Conservation (phyloP, 306 rosid genomes). For the Betula pendula region DNA sequence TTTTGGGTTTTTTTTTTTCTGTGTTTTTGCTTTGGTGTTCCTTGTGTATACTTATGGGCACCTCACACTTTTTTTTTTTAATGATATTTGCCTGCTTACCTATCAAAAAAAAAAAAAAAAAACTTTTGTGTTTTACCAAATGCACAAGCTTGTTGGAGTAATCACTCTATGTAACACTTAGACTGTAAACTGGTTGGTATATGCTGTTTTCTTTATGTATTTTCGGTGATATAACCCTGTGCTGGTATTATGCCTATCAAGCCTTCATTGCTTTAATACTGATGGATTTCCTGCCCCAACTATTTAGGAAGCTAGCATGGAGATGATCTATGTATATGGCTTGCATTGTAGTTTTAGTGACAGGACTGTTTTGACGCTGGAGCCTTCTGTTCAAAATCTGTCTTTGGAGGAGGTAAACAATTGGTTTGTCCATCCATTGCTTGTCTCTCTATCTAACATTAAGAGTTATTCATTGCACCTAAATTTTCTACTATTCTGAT, state of each 20-base stretch:
- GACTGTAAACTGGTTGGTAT: conserved; percentile 5
- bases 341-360: conserved; percentile 61
- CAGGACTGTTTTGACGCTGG: conserved; percentile 50
- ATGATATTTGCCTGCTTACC: no score
- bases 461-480: conserved; percentile 19
- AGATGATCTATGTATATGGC: conserved; percentile 51
- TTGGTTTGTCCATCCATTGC: conserved; percentile 17
- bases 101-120: no score
- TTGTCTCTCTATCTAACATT: conserved; percentile 5
- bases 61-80: no score
- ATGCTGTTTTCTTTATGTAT: conserved; percentile 15
- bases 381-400: conserved; percentile 57
- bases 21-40: no score
- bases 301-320: conserved; percentile 65
- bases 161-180: conserved; percentile 1
- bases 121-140: neutral
- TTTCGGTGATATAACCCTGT: neutral
- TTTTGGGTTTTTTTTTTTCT: no score
- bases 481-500: conserved; percentile 32
- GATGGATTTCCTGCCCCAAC: conserved; percentile 24
- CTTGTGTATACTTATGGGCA: no score
- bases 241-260: neutral
- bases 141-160: neutral
- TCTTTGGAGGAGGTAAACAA: conserved; percentile 66
- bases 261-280: conserved; percentile 13